Evolutionary conservation across 257 asterid species (phyloP), one percentile per base, ranked within the genome.

Genomic region (Buddleja alternifolia): DNA sequence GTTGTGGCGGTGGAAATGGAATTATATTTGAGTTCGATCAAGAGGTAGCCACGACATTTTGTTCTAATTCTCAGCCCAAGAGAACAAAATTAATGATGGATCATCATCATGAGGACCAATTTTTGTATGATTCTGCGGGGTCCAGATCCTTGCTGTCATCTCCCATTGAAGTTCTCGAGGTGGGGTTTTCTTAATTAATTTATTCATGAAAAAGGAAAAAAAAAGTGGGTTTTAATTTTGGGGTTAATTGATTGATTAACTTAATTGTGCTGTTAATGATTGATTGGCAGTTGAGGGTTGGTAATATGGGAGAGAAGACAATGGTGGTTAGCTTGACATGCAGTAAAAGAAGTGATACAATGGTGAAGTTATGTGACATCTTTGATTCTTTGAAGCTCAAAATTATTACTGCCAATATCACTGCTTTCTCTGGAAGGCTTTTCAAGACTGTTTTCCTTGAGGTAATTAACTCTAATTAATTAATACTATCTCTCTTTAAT

Each of bases 161-260:
- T 23, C 90, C 96, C 0, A 69, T 93, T 73, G 90, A 93, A 23
- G 71, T 93, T 45, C 84, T 83, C 63, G 97, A 93, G 92, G 98
- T 87, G 24, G 48, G 77, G 14, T 29, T 32, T 45, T 51, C 15
- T 7, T 57, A 53, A 24, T 25, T 59, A 4, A 19, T 24, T 16
- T 20, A 23, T 48, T 50, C 0, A 23, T 0, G 10, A 10, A 34
- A 4, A 24, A 37, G 8, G 3, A 48, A 45, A 8, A n/a, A 3
- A 29, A 29, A 29, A 29, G 34, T 29, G 34, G 34, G 2, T 29
- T 29, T 1, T 29, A 29, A 29, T 29, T 1, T 29, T 29, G 34
- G 34, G 34, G 2, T 29, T 29, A 5, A 1, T 29, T 1, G 34
- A 29, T 5, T 29, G 34, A 29, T 29, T 1, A 29, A 29, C 2